Evolutionary conservation across 2,329 filamentous ascomycete species (phyloP), one percentile per base, ranked within the genome.

Genomic region (Hymenoscyphus infarciens): DNA sequence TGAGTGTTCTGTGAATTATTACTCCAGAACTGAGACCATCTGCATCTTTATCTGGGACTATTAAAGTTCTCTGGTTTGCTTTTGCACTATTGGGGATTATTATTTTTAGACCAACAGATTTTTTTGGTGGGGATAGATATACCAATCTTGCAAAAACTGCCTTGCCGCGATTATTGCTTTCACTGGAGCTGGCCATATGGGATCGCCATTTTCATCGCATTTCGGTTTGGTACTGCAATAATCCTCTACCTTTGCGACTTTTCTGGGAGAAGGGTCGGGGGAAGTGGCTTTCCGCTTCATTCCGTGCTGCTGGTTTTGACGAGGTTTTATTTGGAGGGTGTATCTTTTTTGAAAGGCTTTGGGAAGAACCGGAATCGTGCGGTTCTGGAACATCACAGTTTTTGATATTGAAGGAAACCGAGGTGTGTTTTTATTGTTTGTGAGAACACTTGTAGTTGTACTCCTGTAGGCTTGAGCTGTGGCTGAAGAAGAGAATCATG

Each of bases 1-100:
- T 73, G 3, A 90, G 76, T 0, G 86, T 88, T 61, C 81, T 82
- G 61, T 83, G 77, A 1, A 90, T 72, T 33, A 89, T 89, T 1
- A 82, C 82, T 0, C 87, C 87, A 1, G 87, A 84, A 1, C 82
- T 82, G 2, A 90, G 76, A 0, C 87, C 87, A 72, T 90, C 87
- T 2, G 86, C 86, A 67, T 89, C 87, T 69, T 89, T 89, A 70
- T 90, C 87, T 0, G 87, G 87, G 0, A 89, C 79, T 15, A 90
- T 84, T 19, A 89, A 73, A 1, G 82, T 83, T 39, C 75, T 77
- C 61, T 83, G 78, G 10, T 79, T 74, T 11, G 82, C 75, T 16
- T 75, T 69, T 19, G 80, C 84, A 72, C 85, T 87, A 35, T 38
- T 35, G 5, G 10, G 10, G 13, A 35, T 61, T 15, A 11, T 15